phyloP scores from a whole-genome alignment of 2,329 filamentous ascomycete species.

The Dothideomycetidae sp. region DNA sequence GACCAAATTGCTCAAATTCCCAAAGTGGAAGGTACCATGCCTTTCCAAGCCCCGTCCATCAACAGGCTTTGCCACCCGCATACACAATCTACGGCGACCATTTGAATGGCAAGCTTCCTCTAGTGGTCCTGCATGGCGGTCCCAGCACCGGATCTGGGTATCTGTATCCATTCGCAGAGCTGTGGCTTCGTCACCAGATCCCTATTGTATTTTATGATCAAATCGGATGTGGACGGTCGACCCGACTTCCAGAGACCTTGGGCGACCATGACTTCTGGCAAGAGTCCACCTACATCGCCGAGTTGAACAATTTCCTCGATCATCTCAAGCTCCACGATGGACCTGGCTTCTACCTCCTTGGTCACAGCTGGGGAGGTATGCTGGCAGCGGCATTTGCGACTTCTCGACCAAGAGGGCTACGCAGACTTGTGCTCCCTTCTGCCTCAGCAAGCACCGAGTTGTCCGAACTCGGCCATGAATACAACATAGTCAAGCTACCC shows the following conservation, averaged over 20 bases:
- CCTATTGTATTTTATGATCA: conserved; percentile 43
- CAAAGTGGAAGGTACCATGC: no score
- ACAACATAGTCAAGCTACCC: no score
- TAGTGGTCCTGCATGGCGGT: conserved; percentile 32
- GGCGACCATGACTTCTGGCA: conserved; percentile 36
- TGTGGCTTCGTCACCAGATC: conserved; percentile 23
- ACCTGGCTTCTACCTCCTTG: conserved; percentile 35
- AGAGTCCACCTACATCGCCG: conserved; percentile 32
- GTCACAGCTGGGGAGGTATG: conserved; percentile 43
- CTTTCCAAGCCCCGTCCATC: no score
- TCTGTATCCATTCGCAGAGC: conserved; percentile 24
- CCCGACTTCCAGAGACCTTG: conserved; percentile 32
- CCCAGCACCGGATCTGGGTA: conserved; percentile 30
- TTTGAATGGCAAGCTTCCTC: no score
- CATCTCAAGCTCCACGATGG: conserved; percentile 27
- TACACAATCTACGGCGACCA: no score
- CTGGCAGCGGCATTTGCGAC: conserved; percentile 32
- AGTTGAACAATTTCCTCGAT: conserved; percentile 35
- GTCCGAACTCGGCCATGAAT: no score
- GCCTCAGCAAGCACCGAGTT: no score
- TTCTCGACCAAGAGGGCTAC: conserved; percentile 23
- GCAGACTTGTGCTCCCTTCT: conserved; percentile 30
- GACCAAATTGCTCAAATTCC: no score
- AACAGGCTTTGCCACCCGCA: no score
- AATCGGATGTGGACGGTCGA: conserved; percentile 36